Evolutionary conservation across 1,139 yeast genomes (phyloP), one percentile per base, ranked within the genome.

Genomic region (Yamadazyma triangularis): DNA sequence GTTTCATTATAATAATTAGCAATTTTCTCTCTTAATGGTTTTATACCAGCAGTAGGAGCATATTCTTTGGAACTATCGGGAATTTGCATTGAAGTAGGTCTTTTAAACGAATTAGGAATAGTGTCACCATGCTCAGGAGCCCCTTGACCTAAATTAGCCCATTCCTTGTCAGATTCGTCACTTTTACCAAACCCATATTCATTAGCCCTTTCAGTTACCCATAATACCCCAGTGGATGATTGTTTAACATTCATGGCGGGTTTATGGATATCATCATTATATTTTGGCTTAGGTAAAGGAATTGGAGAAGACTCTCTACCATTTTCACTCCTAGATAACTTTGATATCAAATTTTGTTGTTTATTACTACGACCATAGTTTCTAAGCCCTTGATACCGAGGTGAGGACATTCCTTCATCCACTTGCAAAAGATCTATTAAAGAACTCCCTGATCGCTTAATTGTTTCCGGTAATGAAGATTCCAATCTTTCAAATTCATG

Each of bases 61-160:
- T 78, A 77, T 43, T 76, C 85, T 44, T 77, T 66, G 31, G 75
- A 64, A 31, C 63, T 59, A 36, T 70, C 73, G 8, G 77, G 64
- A n/a, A 77, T 62, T 0, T 73, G 72, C 24, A 78, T 59, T 13
- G 64, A 50, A 2, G 62, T 61, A 2, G 85, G 85, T 51, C 81
- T 61, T 31, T 67, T 63, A 51, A 76, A 75, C 15, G 82, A 76
- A 3, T 83, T 83, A 1, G 78, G 77, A 34, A 78, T 58, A 4
- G 70, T 64, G 32, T 74, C 79, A 14, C 83, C 83, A 32, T 77
- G 81, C 48, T 78, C 84, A 2, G 85, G 84, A 33, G 81, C 80
- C 30, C 85, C 85, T 48, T 78, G 85, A 23, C 85, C 85, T 50
- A 78, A 60, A 51, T 78, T 78, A 27, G 80, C 76, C 84, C 84